Evolutionary conservation across 129 eudicot species (phyloP).

Genomic region (Daucus carota): DH1_v3.0 NC_030383.2:760001-760500

Average conservation of each 20-base stretch:
- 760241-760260: constrained; percentile 17
- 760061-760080: constrained; percentile 14
- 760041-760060: constrained; percentile 17
- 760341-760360: no score
- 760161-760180: constrained; percentile 6
- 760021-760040: background rate
- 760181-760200: background rate
- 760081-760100: constrained; percentile 9
- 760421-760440: no score
- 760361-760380: no score
- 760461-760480: no score
- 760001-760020: no score
- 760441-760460: no score
- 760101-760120: background rate
- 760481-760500: no score
- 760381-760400: no score
- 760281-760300: constrained; percentile 10
- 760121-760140: background rate
- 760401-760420: no score
- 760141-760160: constrained; percentile 11
- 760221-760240: constrained; percentile 6
- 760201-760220: constrained; percentile 15
- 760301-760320: constrained; percentile 20
- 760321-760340: background rate
- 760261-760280: background rate